Percentiles rank a stretch among this genome's conserved stretches.
Evolutionary conservation across 164 flowering plant species (phyloP).

Genomic region (Kingdonia uniflora): DNA sequence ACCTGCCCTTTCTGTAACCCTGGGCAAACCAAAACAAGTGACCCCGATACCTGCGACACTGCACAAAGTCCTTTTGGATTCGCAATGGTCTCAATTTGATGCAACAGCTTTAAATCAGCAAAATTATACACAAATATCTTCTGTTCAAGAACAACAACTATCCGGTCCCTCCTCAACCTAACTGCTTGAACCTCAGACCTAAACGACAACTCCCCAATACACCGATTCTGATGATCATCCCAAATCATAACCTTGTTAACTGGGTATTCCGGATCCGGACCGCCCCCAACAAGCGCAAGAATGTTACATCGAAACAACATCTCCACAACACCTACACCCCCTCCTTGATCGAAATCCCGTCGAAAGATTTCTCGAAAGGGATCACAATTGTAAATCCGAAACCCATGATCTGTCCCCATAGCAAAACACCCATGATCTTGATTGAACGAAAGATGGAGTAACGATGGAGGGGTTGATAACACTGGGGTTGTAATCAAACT

Average conservation of each 20-base stretch:
- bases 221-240: constrained; percentile 72
- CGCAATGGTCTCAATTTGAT: constrained; percentile 53
- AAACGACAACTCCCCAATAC: constrained; percentile 61
- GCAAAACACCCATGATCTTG: constrained; percentile 67
- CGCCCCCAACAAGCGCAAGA: constrained; percentile 64
- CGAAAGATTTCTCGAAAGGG: constrained; percentile 67
- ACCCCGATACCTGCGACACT: constrained; percentile 35
- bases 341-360: constrained; percentile 43
- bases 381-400: constrained; percentile 69
- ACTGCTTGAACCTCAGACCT: constrained; percentile 50
- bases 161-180: constrained; percentile 42
- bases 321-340: constrained; percentile 61
- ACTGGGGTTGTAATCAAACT: too few relatives aligned
- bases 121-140: constrained; percentile 55
- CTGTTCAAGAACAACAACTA: constrained; percentile 53
- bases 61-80: constrained; percentile 57
- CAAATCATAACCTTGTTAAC: constrained; percentile 79
- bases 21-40: constrained; percentile 48
- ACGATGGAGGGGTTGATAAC: too few relatives aligned
- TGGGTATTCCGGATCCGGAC: constrained; percentile 62
- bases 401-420: constrained; percentile 50
- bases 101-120: constrained; percentile 48
- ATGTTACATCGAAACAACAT: constrained; percentile 75
- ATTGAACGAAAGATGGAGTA: constrained; percentile 56
- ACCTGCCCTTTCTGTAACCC: constrained; percentile 78